A percentile compares a stretch with the other conserved stretches of the same genome.
Conservation (phyloP, 768 basidiomycete genomes). For the Saitozyma sp. region DNA sequence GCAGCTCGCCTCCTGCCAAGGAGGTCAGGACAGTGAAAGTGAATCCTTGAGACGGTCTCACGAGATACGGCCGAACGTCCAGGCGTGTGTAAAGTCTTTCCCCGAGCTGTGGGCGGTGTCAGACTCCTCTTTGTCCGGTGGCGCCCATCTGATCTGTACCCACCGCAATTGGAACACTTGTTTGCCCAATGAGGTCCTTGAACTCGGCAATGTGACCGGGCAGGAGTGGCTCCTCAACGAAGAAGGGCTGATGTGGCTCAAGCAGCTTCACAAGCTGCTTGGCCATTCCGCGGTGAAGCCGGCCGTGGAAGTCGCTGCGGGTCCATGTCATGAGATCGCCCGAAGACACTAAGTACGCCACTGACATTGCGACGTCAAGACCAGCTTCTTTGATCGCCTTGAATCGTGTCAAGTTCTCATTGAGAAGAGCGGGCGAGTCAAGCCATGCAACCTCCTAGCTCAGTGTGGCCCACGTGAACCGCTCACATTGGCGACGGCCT, state of each 20-base stretch:
- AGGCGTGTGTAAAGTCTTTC: conserved; percentile 45
- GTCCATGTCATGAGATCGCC: not conserved
- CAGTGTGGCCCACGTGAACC: too few species aligned
- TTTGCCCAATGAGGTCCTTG: conserved; percentile 46
- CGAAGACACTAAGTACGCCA: not conserved
- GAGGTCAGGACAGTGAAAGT: too few species aligned
- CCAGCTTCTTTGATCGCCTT: conserved; percentile 46
- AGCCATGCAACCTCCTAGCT: conserved; percentile 46
- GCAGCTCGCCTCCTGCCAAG: conserved; percentile 30
- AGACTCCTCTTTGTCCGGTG: not conserved
- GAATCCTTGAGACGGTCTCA: too few species aligned
- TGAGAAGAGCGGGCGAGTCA: conserved; percentile 47
- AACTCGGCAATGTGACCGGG: conserved; percentile 47
- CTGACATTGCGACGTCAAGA: conserved; percentile 47
- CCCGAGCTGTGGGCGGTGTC: conserved; percentile 24
- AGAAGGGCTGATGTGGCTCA: conserved; percentile 49
- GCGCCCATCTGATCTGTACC: not conserved
- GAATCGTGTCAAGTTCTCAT: conserved; percentile 46
- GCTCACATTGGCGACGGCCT: too few species aligned
- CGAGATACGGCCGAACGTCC: conserved; percentile 48
- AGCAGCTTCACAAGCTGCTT: conserved; percentile 48
- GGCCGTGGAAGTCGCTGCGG: conserved; percentile 48
- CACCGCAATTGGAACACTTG: conserved; percentile 46
- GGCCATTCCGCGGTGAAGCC: conserved; percentile 49
- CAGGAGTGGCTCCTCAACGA: conserved; percentile 50